These are phyloP conservation scores for Leishmania martiniquensis DNA, from an alignment of 208 protist species.

Conservation along the genomic window DNA sequence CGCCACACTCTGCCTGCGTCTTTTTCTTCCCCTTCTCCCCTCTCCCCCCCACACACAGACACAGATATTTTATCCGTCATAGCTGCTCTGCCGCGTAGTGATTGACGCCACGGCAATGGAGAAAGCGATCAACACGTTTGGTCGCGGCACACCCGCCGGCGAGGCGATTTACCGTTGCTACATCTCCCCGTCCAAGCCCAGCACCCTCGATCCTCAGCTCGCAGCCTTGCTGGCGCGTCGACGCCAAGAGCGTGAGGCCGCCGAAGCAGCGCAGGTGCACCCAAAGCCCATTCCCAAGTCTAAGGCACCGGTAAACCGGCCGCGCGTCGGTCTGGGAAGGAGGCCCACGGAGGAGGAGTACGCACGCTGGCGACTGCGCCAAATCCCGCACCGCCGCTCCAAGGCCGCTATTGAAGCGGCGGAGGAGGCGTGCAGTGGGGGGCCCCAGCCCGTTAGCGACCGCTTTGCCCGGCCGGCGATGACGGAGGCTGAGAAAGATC, in stretches of 20 bases:
- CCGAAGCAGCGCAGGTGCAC: constrained; percentile 57
- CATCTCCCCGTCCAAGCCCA: constrained; percentile 65
- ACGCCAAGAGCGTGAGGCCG: constrained; percentile 65
- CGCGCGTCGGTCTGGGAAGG: constrained; percentile 55
- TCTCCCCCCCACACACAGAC: not conserved
- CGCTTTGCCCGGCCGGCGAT: constrained; percentile 51
- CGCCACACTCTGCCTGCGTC: not conserved
- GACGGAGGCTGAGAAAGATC: constrained; percentile 83
- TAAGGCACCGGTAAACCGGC: constrained; percentile 65
- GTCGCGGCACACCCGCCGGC: constrained; percentile 85
- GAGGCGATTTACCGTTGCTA: constrained; percentile 92
- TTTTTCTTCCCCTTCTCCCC: not conserved
- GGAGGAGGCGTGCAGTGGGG: constrained; percentile 28
- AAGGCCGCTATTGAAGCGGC: constrained; percentile 60
- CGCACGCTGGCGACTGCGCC: constrained; percentile 60
- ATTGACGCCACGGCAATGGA: constrained; percentile 34
- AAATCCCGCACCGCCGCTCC: constrained; percentile 72
- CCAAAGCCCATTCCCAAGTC: constrained; percentile 86
- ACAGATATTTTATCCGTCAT: not conserved
- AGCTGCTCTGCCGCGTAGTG: not conserved
- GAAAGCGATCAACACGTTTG: constrained; percentile 66
- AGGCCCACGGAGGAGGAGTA: constrained; percentile 54
- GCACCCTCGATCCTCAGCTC: constrained; percentile 83
- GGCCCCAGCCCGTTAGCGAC: constrained; percentile 17
- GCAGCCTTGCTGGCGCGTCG: constrained; percentile 54